These are phyloP conservation scores for Macrocybe gigantea DNA, from an alignment of 768 basidiomycete species.

Conservation along the genomic window DNA sequence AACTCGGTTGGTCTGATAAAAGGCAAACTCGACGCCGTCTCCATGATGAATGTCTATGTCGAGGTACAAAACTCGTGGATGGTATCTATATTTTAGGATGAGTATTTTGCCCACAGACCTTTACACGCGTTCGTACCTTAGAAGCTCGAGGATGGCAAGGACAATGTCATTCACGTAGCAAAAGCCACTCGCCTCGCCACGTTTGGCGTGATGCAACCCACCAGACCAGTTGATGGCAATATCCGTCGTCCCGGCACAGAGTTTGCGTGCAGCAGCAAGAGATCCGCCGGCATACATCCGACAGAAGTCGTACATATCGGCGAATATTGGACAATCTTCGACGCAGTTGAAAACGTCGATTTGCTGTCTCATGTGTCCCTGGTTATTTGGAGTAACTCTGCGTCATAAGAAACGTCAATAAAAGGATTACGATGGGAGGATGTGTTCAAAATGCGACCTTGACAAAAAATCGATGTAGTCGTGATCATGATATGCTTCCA, in stretches of 20 bases:
- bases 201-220: conserved; percentile 96
- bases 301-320: conserved; percentile 93
- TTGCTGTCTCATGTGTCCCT: conserved; percentile 66
- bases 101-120: neutral
- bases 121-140: conserved; percentile 44
- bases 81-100: conserved; percentile 49
- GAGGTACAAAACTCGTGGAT: conserved; percentile 93
- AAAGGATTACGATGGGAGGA: neutral
- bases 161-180: conserved; percentile 99
- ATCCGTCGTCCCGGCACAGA: conserved; percentile 82
- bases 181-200: conserved; percentile 96
- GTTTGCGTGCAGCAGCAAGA: conserved; percentile 84
- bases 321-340: conserved; percentile 95
- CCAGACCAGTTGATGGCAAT: conserved; percentile 99
- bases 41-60: conserved; percentile 99
- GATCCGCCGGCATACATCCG: conserved; percentile 91
- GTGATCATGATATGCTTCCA: conserved; percentile 87
- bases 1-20: conserved; percentile 97
- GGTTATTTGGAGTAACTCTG: conserved; percentile 77
- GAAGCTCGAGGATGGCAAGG: conserved; percentile 85
- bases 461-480: conserved; percentile 98
- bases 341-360: conserved; percentile 91
- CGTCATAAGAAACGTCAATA: neutral
- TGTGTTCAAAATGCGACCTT: conserved; percentile 34
- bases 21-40: conserved; percentile 96